Base-by-base conservation (phyloP, 139 green algal genomes). In the Chlamydomonas urium region DNA sequence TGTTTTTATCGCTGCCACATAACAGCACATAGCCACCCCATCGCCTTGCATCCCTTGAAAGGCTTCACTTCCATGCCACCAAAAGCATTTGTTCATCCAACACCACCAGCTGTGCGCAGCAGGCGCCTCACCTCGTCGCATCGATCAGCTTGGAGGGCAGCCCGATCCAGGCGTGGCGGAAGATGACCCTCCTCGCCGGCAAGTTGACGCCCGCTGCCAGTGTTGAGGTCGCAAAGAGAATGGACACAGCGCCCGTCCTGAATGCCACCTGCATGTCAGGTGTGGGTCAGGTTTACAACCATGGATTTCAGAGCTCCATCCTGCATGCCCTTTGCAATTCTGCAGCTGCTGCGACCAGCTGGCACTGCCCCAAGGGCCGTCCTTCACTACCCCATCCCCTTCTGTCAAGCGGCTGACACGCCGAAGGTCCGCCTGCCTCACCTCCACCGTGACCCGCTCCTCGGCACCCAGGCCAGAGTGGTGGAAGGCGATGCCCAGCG, bases 221-320 rank as follows among this genome's bases (percentile, higher is more conserved):
- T 0, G 94, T 98, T 66, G 91, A 95, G 2, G 96, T 99, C 28
- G 91, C 92, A 60, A 76, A 87, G 50, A 99, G 79, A 61, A 99
- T 91, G 0, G 77, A 86, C 17, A 98, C 73, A 2, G 83, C 81
- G 6, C 93, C 94, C 35, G 24, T n/a, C n/a, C 42, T 67, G 60
- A 47, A 67, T 10, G 32, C 60, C 4, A 21, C n/a, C n/a, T n/a
- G n/a, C n/a, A n/a, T n/a, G n/a, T n/a, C n/a, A n/a, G n/a, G n/a
- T n/a, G n/a, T n/a, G n/a, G n/a, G n/a, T n/a, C n/a, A n/a, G n/a
- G n/a, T n/a, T n/a, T n/a, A n/a, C n/a, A n/a, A n/a, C n/a, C n/a
- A n/a, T n/a, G n/a, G n/a, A n/a, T n/a, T n/a, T n/a, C n/a, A n/a
- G n/a, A n/a, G n/a, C n/a, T n/a, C n/a, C n/a, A n/a, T 50, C 14